Evolutionary conservation across 305 asterid species (phyloP), one percentile per base, ranked within the genome.

Genomic region (Fraxinus baroniana): DNA sequence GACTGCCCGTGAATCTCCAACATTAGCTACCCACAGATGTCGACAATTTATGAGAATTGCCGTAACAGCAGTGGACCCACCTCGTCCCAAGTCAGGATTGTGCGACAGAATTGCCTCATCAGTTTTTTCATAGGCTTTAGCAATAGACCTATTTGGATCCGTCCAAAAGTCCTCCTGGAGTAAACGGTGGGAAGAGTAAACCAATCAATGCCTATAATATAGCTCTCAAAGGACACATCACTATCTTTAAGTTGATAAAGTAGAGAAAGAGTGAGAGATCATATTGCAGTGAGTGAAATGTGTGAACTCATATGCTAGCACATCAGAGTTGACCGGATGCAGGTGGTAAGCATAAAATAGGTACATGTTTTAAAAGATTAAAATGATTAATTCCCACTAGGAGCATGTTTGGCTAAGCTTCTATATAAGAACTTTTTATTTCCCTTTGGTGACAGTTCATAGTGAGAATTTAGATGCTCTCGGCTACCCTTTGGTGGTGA

Each of bases 31-130:
- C 89, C 90, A 88, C 36, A 88, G 80, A 78, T 83, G 83, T 82
- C 5, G 84, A 30, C 90, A 86, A 78, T 88, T 80, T 49, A 89
- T 79, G 20, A 89, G 86, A 84, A 89, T 85, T 24, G 91, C 92
- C 1, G 90, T 89, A 70, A 89, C 92, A 22, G 92, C 91, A 74
- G 92, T 89, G 79, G 92, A 89, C 22, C 92, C 92, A 22, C 92
- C 92, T 62, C 86, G 83, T 24, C 91, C 91, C 85, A 88, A 82
- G 32, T 76, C 83, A 5, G 90, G 79, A 84, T 86, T 88, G 86
- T 93, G 95, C 7, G 98, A 87, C 80, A 97, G 94, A 86, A 97
- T 94, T 44, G 97, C 98, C 86, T 92, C 92, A 81, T 97, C 99
- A 0, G 99, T 97, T 87, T 87, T 86, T 89, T 93, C 98, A 76